phyloP scores from a whole-genome alignment of 176 grass and related monocot genomes.

The Cenchrus americanus region DNA sequence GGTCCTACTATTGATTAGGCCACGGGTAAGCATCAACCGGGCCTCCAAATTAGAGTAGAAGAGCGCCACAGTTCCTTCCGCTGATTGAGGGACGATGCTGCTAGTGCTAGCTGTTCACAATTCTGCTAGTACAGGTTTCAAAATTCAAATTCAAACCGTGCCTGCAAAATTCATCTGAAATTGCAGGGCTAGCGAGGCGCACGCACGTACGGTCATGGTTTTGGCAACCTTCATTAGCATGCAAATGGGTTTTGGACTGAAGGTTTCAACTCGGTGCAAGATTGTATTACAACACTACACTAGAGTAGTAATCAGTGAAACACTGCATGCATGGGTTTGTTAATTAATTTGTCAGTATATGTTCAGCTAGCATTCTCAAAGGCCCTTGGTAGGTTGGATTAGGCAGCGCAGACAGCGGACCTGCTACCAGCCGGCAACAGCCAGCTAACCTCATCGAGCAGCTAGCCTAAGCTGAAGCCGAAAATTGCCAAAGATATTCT shows the following conservation, averaged over 20 bases:
- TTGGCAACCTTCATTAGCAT: too few relatives aligned
- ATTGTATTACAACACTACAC: background rate
- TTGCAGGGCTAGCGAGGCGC: too few relatives aligned
- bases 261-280: background rate
- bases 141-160: background rate
- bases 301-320: too few relatives aligned
- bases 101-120: too few relatives aligned
- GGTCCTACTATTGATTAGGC: conserved; percentile 2
- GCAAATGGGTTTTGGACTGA: too few relatives aligned
- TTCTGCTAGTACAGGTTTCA: background rate
- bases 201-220: too few relatives aligned
- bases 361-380: background rate
- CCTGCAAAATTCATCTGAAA: background rate
- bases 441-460: background rate
- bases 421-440: conserved; percentile 31
- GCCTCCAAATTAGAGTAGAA: background rate
- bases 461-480: background rate
- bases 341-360: background rate
- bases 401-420: conserved; percentile 36
- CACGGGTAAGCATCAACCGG: background rate
- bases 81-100: background rate
- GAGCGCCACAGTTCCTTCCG: background rate
- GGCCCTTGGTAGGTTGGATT: conserved; percentile 28
- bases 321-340: background rate
- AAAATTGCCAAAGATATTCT: background rate